Evolutionary conservation across 2,329 filamentous ascomycete species (phyloP), one percentile per base, ranked within the genome.

Genomic region (Alternaria infectoria): DNA sequence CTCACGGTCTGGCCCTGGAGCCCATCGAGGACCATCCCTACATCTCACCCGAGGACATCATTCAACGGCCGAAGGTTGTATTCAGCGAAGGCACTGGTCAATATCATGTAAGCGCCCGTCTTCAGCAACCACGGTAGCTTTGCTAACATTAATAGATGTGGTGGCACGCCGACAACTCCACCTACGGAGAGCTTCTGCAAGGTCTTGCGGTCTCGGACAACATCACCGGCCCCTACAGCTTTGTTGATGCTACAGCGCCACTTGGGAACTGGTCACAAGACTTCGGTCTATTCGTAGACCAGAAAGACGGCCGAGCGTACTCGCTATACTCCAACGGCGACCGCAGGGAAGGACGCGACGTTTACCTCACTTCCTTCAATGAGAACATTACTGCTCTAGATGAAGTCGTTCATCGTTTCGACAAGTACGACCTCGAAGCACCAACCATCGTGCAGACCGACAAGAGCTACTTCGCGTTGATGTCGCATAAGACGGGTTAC

Each of bases 401-500:
- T 2, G 72, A 84, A 23, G 84, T 87, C 1, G 79, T 87, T 0
- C 81, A 87, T 70, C 83, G 86, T 2, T 89, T 86, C 57, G 80
- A 86, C 71, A 89, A 89, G 66, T 88, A 82, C 64, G 87, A 89
- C 66, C 81, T 89, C 2, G 87, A 89, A 68, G 87, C 86, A 0
- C 87, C 87, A 0, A 87, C 85, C 0, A 88, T 89, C 55, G 80
- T 89, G 6, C 87, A 88, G 71, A 89, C 87, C 0, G 86, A 89
- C 32, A 81, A 82, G 62, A 87, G 85, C 67, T 89, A 89, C 68
- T 89, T 85, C 68, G 85, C 86, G 0, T 69, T 89, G 36, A 88
- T 89, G 86, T 87, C 85, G 67, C 87, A 89, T 65, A 89, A 89
- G 79, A 89, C 87, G 0, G 87, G 87, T 0, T 89, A 89, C 58